phyloP scores from a whole-genome alignment of 2,329 filamentous ascomycete genomes.

The Epichloe amarillans region DNA sequence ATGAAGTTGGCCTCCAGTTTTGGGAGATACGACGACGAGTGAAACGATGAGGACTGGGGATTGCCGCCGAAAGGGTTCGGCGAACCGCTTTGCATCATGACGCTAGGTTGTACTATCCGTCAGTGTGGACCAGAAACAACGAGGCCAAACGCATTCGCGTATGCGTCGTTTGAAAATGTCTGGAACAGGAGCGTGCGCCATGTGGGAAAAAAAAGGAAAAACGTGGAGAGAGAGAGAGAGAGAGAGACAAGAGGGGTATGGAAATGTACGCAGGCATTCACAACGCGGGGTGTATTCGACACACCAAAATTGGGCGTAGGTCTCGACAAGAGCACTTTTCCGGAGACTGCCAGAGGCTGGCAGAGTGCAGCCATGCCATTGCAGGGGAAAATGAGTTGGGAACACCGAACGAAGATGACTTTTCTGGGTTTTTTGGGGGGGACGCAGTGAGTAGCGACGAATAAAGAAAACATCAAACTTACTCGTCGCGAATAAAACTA shows the following conservation, averaged over 20 bases:
- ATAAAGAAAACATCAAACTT: conserved; percentile 30
- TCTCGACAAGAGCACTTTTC: too few relatives aligned
- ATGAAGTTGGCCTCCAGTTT: conserved; percentile 97
- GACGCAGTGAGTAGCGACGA: background rate
- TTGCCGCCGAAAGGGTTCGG: conserved; percentile 49
- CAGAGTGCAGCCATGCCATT: conserved; percentile 10
- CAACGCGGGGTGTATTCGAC: too few relatives aligned
- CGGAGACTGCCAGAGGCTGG: too few relatives aligned
- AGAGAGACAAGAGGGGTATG: background rate
- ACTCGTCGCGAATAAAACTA: conserved; percentile 97
- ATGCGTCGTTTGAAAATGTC: background rate
- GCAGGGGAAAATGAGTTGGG: background rate
- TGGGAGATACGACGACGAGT: conserved; percentile 90
- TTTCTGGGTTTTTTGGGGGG: too few relatives aligned
- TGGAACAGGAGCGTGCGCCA: too few relatives aligned
- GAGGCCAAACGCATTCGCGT: too few relatives aligned
- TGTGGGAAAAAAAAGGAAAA: background rate
- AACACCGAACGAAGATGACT: too few relatives aligned
- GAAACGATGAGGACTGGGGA: conserved; percentile 84
- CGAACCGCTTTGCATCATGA: conserved; percentile 94
- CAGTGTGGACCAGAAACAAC: background rate
- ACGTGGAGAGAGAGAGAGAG: background rate
- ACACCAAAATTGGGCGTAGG: too few relatives aligned
- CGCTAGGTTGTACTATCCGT: conserved; percentile 36
- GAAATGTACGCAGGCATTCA: too few relatives aligned